Conservation (phyloP, 371 early-diverging fungal genomes). For the Dinochytrium kinnereticum region DNA sequence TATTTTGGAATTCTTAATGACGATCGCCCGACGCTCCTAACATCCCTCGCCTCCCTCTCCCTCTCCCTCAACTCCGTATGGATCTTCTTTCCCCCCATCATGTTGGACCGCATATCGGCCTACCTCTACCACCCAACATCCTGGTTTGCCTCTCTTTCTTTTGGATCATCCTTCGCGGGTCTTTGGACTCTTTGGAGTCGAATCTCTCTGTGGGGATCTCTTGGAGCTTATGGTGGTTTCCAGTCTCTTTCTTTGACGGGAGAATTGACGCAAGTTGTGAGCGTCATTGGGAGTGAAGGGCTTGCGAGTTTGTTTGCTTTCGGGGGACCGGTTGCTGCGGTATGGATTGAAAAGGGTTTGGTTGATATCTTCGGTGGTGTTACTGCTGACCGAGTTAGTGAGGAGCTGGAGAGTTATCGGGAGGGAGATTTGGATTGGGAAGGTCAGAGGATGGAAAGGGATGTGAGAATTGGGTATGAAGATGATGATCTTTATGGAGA, state of each 20-base stretch:
- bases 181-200: constrained; percentile 9
- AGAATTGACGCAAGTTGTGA: constrained; percentile 2
- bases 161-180: constrained; percentile 1
- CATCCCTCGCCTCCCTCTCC: not conserved
- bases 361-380: not conserved
- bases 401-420: not conserved
- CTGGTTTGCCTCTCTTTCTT: constrained; percentile 17
- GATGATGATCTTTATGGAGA: constrained; percentile 4
- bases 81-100: not conserved
- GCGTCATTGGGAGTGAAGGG: not conserved
- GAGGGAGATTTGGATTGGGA: not conserved
- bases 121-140: constrained; percentile 16
- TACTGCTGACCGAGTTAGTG: not conserved
- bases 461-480: not conserved
- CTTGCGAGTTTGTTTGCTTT: not conserved
- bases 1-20: constrained; percentile 13
- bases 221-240: not conserved
- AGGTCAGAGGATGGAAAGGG: not conserved
- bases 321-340: not conserved
- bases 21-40: not conserved
- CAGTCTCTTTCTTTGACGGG: not conserved
- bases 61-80: not conserved
- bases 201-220: not conserved
- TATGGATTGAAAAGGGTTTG: not conserved
- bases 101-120: constrained; percentile 5